phyloP scores from a whole-genome alignment of 2,329 filamentous ascomycete genomes.

The Tolypocladium capitatum region DNA sequence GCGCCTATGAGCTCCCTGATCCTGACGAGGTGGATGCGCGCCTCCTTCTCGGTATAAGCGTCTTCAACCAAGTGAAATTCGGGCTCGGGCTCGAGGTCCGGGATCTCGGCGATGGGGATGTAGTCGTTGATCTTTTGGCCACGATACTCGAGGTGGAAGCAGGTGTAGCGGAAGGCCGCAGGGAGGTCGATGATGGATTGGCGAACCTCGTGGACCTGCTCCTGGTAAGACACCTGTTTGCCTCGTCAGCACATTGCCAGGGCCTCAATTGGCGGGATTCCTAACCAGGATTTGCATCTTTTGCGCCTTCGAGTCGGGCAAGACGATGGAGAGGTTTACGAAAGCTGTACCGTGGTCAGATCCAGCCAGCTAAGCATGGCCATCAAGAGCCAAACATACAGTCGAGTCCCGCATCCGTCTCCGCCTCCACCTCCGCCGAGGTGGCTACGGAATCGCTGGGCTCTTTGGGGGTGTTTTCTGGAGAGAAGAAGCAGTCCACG shows the following conservation, averaged over 20 bases:
- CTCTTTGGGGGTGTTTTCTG: constrained; percentile 11
- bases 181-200: constrained; percentile 93
- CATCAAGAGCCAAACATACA: constrained; percentile 11
- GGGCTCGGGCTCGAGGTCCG: constrained; percentile 62
- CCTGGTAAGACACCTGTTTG: constrained; percentile 69
- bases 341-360: constrained; percentile 24
- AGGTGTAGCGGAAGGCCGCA: constrained; percentile 89
- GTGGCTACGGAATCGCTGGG: constrained; percentile 11
- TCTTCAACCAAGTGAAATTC: constrained; percentile 79
- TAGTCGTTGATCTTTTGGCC: constrained; percentile 91
- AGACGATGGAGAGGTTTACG: constrained; percentile 57
- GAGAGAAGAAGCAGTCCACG: background rate
- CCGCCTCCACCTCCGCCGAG: constrained; percentile 14
- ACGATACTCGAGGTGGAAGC: constrained; percentile 91
- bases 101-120: constrained; percentile 78
- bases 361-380: background rate
- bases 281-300: constrained; percentile 77
- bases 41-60: constrained; percentile 96
- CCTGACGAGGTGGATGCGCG: constrained; percentile 82
- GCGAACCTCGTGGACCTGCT: constrained; percentile 93
- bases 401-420: constrained; percentile 20
- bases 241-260: background rate
- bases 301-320: constrained; percentile 60
- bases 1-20: constrained; percentile 89
- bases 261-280: background rate